phyloP scores from a whole-genome alignment of 345 rosid genomes.

The Citrus sp. region DNA sequence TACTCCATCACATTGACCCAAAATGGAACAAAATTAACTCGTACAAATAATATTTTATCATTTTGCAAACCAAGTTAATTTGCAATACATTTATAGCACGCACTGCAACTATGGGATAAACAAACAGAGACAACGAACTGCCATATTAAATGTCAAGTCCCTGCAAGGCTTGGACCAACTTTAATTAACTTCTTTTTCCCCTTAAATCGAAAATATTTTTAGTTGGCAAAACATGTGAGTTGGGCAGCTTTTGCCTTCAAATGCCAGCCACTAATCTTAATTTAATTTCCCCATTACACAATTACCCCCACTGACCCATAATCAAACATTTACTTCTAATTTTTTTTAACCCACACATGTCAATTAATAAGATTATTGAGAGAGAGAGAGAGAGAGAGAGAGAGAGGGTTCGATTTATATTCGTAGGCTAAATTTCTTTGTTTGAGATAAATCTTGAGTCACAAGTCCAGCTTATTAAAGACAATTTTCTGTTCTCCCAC shows the following conservation, averaged over 20 bases:
- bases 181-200: not conserved
- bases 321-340: not conserved
- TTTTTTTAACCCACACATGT: not conserved
- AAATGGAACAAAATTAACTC: not conserved
- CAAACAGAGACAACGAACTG: not conserved
- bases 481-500: too few relatives aligned
- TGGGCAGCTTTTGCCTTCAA: conserved; percentile 35
- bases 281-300: not conserved
- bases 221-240: conserved; percentile 53
- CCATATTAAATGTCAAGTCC: not conserved
- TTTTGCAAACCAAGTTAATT: not conserved
- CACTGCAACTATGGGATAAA: not conserved
- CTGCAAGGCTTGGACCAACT: not conserved
- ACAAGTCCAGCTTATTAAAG: too few relatives aligned
- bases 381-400: not conserved
- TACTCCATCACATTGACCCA: not conserved
- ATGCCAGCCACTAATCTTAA: not conserved
- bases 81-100: not conserved
- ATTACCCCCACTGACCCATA: not conserved
- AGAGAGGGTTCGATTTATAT: not conserved
- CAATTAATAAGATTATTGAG: not conserved
- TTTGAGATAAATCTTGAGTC: too few relatives aligned
- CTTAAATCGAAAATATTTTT: conserved; percentile 3
- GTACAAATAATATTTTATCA: not conserved
- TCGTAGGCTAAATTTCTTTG: too few relatives aligned